Evolutionary conservation across 164 flowering plant species (phyloP), one percentile per base, ranked within the genome.

Genomic region (Houttuynia cordata): DNA sequence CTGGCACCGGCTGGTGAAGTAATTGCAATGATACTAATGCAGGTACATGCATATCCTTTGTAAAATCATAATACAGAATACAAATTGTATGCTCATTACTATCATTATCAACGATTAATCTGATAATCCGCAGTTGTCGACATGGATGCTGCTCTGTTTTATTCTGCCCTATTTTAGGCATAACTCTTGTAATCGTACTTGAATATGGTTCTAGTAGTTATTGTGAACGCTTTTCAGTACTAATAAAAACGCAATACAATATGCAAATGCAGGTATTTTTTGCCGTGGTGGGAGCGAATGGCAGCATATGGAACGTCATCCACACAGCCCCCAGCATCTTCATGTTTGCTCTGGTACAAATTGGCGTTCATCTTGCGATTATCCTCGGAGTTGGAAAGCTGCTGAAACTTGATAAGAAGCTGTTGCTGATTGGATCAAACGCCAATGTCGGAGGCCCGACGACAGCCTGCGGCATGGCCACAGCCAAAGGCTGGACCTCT

Each of bases 371-470:
- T 77, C 88, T 93, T 49, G 80, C 74, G 20, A 66, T 87, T 57
- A 71, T 83, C 58, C 88, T 93, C 56, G 91, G 86, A 57, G 61
- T 87, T 0, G 98, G 96, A 50, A 89, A 83, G 72, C 70, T 93
- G 18, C 64, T 84, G 19, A 62, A 75, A 15, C 41, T 92, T 40
- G 94, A 92, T 34, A 62, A 73, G 57, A 92, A 76, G 73, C 72
- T 78, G 34, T 57, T 93, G 66, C 84, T 89, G 62, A 12, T 93
- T 53, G 98, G 96, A 60, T 93, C 98, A 62, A 93, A 89, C 74
- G 97, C 97, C 50, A 92, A 92, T 58, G 76, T 92, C 23, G 98
- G 96, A 59, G 97, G 98, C 60, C 98, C 96, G 30, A 85, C 98
- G 39, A 89, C 96, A 51, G 98, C 96, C 0, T 85, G 89, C 68